A percentile compares a stretch with the other conserved stretches of the same genome.
Evolutionary conservation across 1,284 basidiomycete species (phyloP).

Genomic region (Meripilus lineatus): DNA sequence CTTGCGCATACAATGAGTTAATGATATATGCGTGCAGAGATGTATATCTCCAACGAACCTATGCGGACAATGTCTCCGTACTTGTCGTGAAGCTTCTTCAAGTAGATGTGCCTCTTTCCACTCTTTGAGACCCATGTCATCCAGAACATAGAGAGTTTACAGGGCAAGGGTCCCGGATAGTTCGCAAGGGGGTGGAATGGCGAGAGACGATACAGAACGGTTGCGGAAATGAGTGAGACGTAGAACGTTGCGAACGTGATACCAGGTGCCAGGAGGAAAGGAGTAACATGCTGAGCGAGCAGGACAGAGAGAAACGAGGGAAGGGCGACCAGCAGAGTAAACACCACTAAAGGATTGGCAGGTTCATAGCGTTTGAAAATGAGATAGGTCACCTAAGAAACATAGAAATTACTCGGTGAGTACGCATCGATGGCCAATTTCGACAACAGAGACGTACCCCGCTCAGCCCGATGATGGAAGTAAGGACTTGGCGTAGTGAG

Average conservation of each 20-base stretch:
- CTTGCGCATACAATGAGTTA: constrained; percentile 15
- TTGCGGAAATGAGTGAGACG: not conserved
- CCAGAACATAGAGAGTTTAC: constrained; percentile 22
- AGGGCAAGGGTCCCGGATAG: constrained; percentile 25
- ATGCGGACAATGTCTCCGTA: constrained; percentile 29
- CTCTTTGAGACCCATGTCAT: constrained; percentile 15
- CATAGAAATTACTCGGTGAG: too few relatives aligned
- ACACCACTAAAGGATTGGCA: not conserved
- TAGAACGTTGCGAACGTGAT: constrained; percentile 2
- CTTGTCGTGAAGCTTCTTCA: constrained; percentile 19
- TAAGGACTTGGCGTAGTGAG: too few relatives aligned
- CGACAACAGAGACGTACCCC: too few relatives aligned
- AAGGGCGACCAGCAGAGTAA: constrained; percentile 2
- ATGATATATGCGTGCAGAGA: too few relatives aligned
- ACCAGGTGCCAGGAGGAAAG: not conserved
- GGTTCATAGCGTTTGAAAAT: constrained; percentile 14
- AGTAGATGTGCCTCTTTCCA: constrained; percentile 22
- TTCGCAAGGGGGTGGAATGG: constrained; percentile 26
- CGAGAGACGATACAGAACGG: constrained; percentile 19
- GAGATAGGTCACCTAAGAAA: constrained; percentile 7
- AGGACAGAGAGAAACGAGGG: constrained; percentile 5
- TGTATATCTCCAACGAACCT: too few relatives aligned
- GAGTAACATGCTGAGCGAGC: not conserved
- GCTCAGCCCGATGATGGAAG: too few relatives aligned
- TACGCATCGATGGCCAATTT: too few relatives aligned